Conservation (phyloP, 1,284 basidiomycete genomes). For the Malassezia equina region DNA sequence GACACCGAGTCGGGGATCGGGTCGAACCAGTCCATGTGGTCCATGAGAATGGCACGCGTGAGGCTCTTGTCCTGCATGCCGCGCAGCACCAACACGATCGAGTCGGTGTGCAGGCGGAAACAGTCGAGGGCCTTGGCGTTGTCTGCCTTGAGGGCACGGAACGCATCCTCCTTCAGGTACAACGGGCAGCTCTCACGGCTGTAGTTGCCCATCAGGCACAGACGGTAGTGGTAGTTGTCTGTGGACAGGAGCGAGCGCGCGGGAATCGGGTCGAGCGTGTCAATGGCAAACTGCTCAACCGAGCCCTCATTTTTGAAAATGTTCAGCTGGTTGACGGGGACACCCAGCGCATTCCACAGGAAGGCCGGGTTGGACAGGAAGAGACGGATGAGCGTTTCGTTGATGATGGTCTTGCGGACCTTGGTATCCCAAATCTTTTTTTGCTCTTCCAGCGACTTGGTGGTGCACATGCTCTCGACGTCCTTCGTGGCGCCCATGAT, state of each 20-base stretch:
- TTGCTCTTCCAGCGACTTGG: constrained; percentile 58
- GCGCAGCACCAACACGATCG: constrained; percentile 60
- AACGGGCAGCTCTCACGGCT: constrained; percentile 61
- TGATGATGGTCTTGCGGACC: constrained; percentile 60
- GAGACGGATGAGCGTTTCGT: constrained; percentile 56
- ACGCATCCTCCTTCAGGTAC: constrained; percentile 63
- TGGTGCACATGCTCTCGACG: constrained; percentile 57
- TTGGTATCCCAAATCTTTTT: constrained; percentile 58
- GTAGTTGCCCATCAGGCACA: constrained; percentile 58
- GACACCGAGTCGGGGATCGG: constrained; percentile 53
- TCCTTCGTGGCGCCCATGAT: constrained; percentile 58
- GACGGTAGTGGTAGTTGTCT: constrained; percentile 49
- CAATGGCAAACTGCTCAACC: constrained; percentile 44
- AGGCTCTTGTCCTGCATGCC: constrained; percentile 37
- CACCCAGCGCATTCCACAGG: constrained; percentile 72
- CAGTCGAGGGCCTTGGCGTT: constrained; percentile 54
- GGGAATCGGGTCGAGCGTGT: constrained; percentile 45
- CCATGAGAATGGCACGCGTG: constrained; percentile 59
- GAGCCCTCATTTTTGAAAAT: constrained; percentile 62
- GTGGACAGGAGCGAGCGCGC: constrained; percentile 32
- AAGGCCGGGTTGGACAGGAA: constrained; percentile 56
- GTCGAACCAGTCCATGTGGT: constrained; percentile 66
- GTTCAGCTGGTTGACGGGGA: constrained; percentile 64
- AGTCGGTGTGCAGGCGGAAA: constrained; percentile 68
- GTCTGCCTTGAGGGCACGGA: constrained; percentile 56